Conservation (phyloP, 768 basidiomycete genomes). For the Hygrophorus russula region DNA sequence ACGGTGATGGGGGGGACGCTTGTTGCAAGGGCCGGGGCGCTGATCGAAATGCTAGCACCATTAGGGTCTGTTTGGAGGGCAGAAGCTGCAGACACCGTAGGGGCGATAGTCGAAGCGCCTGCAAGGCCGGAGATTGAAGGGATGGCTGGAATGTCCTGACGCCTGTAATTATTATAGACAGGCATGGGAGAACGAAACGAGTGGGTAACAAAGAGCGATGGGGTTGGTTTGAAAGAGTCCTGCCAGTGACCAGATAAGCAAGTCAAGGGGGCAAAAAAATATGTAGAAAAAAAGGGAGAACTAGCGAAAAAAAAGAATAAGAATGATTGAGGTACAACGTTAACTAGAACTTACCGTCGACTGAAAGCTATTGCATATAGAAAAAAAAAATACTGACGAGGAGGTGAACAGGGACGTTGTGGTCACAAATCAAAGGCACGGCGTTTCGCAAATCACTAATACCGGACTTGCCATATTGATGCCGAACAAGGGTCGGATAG, state of each 20-base stretch:
- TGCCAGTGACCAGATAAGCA: not conserved
- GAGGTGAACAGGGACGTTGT: too few species aligned
- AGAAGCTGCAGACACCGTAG: not conserved
- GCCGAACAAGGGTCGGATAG: not conserved
- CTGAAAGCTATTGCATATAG: not conserved
- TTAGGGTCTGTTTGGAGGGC: not conserved
- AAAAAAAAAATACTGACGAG: not conserved
- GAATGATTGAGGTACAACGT: too few species aligned
- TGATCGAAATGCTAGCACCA: not conserved
- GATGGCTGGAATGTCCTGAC: not conserved
- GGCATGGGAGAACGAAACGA: not conserved
- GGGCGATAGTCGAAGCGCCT: not conserved
- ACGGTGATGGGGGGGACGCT: constrained; percentile 9
- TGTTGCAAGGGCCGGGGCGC: not conserved
- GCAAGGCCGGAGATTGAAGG: not conserved
- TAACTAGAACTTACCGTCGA: too few species aligned
- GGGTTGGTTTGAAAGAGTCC: not conserved
- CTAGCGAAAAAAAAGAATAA: not conserved
- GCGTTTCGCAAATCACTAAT: too few species aligned
- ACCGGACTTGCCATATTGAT: too few species aligned
- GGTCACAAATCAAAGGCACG: too few species aligned
- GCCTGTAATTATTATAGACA: not conserved
- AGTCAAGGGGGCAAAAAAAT: too few species aligned
- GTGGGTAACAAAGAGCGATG: not conserved
- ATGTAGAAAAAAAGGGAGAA: not conserved